Conservation (phyloP, 2,329 filamentous ascomycete genomes). For the Teratosphaeria epicoccoides region DNA sequence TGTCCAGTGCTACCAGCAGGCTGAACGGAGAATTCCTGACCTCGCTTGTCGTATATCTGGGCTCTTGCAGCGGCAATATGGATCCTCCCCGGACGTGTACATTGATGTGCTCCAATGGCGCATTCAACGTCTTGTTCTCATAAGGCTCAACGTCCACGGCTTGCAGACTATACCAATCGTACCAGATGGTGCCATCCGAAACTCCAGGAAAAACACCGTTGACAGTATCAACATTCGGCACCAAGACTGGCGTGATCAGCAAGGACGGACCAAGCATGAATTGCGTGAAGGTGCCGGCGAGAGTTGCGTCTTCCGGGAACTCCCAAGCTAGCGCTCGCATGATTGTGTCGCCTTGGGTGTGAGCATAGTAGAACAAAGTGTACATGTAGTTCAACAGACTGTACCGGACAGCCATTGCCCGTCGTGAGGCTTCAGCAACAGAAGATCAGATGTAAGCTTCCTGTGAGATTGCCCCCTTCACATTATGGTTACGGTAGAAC, state of each 20-base stretch:
- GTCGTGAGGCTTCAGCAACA: conserved; percentile 50
- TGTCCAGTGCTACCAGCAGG: conserved; percentile 16
- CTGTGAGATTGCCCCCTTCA: conserved; percentile 46
- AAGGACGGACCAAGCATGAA: conserved; percentile 57
- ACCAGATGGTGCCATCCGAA: conserved; percentile 51
- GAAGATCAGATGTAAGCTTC: conserved; percentile 58
- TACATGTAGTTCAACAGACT: conserved; percentile 63
- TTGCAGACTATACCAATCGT: conserved; percentile 62
- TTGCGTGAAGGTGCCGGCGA: conserved; percentile 53
- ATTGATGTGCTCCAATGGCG: conserved; percentile 18
- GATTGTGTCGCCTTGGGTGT: conserved; percentile 53
- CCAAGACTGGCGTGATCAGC: conserved; percentile 56
- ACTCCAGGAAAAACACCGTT: conserved; percentile 59
- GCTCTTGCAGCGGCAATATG: conserved; percentile 15
- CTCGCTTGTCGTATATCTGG: conserved; percentile 12
- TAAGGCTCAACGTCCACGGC: conserved; percentile 39
- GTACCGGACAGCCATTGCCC: conserved; percentile 58
- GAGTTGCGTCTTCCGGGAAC: conserved; percentile 55
- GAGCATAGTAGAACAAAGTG: conserved; percentile 57
- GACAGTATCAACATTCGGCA: conserved; percentile 46
- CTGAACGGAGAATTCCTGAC: conserved; percentile 11
- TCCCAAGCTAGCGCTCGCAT: conserved; percentile 64
- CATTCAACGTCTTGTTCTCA: conserved; percentile 17
- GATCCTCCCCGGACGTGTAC: conserved; percentile 16
- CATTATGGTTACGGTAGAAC: conserved; percentile 64